These are phyloP conservation scores for Trichosporon sp. DNA, from an alignment of 1,284 basidiomycete species.

Conservation along the genomic window DNA sequence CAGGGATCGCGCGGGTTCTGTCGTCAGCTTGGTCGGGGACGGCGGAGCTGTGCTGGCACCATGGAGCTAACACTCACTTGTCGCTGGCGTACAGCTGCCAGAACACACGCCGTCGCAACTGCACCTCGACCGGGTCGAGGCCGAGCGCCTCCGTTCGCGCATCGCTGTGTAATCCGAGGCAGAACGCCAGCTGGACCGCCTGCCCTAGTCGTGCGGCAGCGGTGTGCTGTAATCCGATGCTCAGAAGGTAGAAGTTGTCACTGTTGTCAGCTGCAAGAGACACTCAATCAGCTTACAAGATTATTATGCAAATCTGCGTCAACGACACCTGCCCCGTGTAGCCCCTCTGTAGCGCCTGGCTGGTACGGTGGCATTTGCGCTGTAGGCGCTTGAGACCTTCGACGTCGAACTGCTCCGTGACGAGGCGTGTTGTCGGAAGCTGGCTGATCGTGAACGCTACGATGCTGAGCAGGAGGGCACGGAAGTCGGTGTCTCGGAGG, in stretches of 20 bases:
- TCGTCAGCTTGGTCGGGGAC: not conserved
- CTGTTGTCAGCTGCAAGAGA: slow-evolving; percentile 18
- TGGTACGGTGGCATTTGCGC: slow-evolving; percentile 42
- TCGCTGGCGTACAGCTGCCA: slow-evolving; percentile 74
- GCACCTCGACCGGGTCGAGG: slow-evolving; percentile 43
- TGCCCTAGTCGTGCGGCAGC: slow-evolving; percentile 45
- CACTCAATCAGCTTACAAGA: slow-evolving; percentile 33
- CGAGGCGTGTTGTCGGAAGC: slow-evolving; percentile 42
- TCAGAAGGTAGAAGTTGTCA: slow-evolving; percentile 48
- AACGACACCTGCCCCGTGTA: slow-evolving; percentile 43
- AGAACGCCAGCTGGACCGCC: slow-evolving; percentile 46
- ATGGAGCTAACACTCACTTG: slow-evolving; percentile 54
- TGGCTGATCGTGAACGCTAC: slow-evolving; percentile 50
- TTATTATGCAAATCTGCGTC: slow-evolving; percentile 46
- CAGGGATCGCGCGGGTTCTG: slow-evolving; percentile 46
- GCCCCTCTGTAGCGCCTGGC: slow-evolving; percentile 41
- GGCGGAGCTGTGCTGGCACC: not conserved
- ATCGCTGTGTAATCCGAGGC: slow-evolving; percentile 45
- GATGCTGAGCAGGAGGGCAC: slow-evolving; percentile 45
- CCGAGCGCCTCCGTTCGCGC: slow-evolving; percentile 37
- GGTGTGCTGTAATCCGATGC: slow-evolving; percentile 41
- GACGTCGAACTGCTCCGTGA: slow-evolving; percentile 43
- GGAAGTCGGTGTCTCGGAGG: slow-evolving; percentile 44
- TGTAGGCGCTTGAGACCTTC: slow-evolving; percentile 47
- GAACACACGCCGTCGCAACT: slow-evolving; percentile 47